Conservation (phyloP, 2,329 filamentous ascomycete genomes). For the Claviceps purpurea region DNA sequence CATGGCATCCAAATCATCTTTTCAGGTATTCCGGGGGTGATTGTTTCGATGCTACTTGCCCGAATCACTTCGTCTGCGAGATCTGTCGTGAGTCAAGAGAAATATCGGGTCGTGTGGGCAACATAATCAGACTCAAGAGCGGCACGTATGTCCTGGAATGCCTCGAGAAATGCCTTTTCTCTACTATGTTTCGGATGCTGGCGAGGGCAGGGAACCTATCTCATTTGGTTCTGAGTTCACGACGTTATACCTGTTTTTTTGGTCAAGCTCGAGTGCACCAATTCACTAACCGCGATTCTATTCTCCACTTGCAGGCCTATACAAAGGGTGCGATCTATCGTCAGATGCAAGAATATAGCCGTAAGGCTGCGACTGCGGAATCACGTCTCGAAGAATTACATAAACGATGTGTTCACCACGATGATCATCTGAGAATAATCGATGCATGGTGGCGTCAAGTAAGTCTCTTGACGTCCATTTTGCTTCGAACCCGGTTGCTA, state of each 20-base stretch:
- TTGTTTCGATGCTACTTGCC: not conserved
- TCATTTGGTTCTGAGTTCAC: not conserved
- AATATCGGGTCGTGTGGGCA: conserved; percentile 1
- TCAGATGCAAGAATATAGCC: conserved; percentile 96
- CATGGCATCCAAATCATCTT: conserved; percentile 2
- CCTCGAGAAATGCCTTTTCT: not conserved
- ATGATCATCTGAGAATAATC: conserved; percentile 82
- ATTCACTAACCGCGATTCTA: not conserved
- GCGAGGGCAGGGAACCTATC: not conserved
- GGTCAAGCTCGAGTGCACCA: not conserved
- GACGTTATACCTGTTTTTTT: not conserved
- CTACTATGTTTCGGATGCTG: not conserved
- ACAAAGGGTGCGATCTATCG: conserved; percentile 88
- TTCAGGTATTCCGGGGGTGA: conserved; percentile 1
- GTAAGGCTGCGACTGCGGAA: conserved; percentile 73
- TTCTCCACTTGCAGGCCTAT: conserved; percentile 18
- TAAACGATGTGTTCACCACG: conserved; percentile 67
- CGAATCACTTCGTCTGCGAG: conserved; percentile 1
- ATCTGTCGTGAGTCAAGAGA: not conserved
- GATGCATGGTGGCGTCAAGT: conserved; percentile 95
- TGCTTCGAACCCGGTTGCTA: not conserved
- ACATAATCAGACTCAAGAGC: conserved; percentile 1
- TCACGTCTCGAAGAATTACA: conserved; percentile 67
- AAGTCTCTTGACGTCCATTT: conserved; percentile 17
- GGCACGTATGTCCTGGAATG: not conserved